A percentile compares a stretch with the other conserved stretches of the same genome.
phyloP scores from a whole-genome alignment of 352 stramenopile genomes.

The Globisporangium uncinulatum region DNA sequence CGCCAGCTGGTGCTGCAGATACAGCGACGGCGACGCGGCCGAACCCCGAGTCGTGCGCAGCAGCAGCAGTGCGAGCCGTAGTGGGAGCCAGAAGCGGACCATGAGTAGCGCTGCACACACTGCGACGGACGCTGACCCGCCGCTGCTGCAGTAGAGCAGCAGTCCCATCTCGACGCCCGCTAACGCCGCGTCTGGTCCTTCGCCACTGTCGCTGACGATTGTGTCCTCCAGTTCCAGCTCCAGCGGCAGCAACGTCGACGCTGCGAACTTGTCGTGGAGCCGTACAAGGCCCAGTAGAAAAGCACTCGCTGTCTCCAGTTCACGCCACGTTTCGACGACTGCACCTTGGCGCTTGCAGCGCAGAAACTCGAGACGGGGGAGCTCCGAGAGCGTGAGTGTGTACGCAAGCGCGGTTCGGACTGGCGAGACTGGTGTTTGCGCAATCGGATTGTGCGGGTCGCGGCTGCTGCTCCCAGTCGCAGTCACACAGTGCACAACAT shows the following conservation, averaged over 20 bases:
- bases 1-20: neutral
- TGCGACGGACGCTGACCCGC: constrained; percentile 19
- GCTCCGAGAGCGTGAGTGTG: constrained; percentile 10
- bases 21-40: neutral
- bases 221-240: neutral
- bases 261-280: constrained; percentile 5
- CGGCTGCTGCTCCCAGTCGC: constrained; percentile 1
- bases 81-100: constrained; percentile 22
- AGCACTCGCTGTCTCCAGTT: constrained; percentile 8
- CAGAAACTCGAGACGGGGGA: constrained; percentile 2
- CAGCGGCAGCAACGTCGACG: neutral
- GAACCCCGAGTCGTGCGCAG: neutral
- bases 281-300: constrained; percentile 2
- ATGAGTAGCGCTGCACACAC: constrained; percentile 32
- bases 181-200: neutral
- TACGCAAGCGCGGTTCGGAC: constrained; percentile 5
- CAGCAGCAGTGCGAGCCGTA: constrained; percentile 15
- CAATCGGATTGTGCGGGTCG: neutral
- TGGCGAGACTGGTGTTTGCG: constrained; percentile 1
- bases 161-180: neutral
- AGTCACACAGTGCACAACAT: constrained; percentile 13
- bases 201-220: neutral
- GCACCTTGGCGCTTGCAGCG: neutral
- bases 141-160: constrained; percentile 31
- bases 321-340: constrained; percentile 1